Base-by-base conservation (phyloP, 2,329 filamentous ascomycete species). In the Fusarium avenaceum region DNA sequence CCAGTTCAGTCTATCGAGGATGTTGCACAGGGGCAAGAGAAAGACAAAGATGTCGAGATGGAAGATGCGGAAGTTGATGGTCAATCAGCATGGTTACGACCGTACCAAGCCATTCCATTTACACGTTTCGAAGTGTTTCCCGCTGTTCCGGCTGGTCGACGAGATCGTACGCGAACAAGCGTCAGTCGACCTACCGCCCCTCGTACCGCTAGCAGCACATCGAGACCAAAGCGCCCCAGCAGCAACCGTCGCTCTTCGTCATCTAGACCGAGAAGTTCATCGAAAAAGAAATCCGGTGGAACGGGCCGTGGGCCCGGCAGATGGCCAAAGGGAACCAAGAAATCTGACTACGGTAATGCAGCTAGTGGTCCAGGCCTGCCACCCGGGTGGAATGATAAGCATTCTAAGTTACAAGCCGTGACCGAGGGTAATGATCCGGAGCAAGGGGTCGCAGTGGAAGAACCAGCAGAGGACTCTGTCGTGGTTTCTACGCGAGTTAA, bases 91-190 rank as follows among this genome's bases (percentile, higher is more conserved):
- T 89, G 86, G 86, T 74, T 76, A 13, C 71, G 76, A 5, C 75
- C 81, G 3, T 89, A 89, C 72, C 80, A 80, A 15, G 78, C 81
- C 47, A 91, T 96, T 26, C 91, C 92, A 4, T 82, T 89, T 0
- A 88, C 84, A 3, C 87, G 92, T 33, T 96, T 93, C 76, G 90
- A 94, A 72, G 88, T 96, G 40, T 95, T 92, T 73, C 93, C 93
- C 10, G 87, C 90, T 0, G 80, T 91, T 10, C 81, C 80, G 13
- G 79, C 79, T 2, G 79, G 81, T 51, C 83, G 86, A 22, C 82
- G 86, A 8, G 75, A 84, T 44, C 81, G 85, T 17, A 75, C 80
- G 13, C 81, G 85, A 20, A 75, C 79, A 20, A 80, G 77, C 9
- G 79, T 82, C 4, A 76, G 76, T 39, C 79, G 84, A 20, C 77